phyloP scores from a whole-genome alignment of 306 rosid species.

The Prunus campanulata region DNA sequence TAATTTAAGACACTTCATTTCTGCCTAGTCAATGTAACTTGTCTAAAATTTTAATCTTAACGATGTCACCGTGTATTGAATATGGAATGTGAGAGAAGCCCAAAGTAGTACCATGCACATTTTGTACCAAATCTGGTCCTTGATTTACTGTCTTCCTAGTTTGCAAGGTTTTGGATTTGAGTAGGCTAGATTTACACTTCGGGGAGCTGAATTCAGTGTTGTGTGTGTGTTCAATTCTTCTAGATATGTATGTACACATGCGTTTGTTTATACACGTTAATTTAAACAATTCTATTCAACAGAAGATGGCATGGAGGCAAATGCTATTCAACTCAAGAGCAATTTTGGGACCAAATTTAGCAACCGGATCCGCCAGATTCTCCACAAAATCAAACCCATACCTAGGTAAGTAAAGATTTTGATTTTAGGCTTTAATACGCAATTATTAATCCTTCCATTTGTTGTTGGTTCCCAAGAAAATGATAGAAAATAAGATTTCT shows the following conservation, averaged over 20 bases:
- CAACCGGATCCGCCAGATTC: slow-evolving; percentile 40
- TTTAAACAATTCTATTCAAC: not conserved
- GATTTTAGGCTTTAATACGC: not conserved
- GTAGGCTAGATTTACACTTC: not conserved
- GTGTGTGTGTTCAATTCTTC: not conserved
- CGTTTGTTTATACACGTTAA: not conserved
- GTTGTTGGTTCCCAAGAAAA: not conserved
- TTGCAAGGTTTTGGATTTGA: not conserved
- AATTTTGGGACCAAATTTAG: slow-evolving; percentile 20
- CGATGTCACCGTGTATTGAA: too few species aligned
- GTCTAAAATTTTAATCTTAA: too few species aligned
- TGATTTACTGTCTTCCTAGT: not conserved
- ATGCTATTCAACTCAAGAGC: slow-evolving; percentile 22
- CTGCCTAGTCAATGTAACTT: too few species aligned
- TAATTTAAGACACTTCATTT: too few species aligned
- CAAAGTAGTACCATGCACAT: too few species aligned
- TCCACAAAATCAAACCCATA: slow-evolving; percentile 58
- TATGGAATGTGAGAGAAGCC: too few species aligned
- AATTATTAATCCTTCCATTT: too few species aligned
- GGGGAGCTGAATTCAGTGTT: not conserved
- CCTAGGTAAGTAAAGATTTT: slow-evolving; percentile 26
- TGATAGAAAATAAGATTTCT: not conserved
- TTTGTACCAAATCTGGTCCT: too few species aligned
- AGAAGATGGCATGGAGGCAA: slow-evolving; percentile 49
- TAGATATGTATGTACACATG: too few species aligned